Conservation (phyloP, 2,329 filamentous ascomycete genomes). For the Xylariales sp. region DNA sequence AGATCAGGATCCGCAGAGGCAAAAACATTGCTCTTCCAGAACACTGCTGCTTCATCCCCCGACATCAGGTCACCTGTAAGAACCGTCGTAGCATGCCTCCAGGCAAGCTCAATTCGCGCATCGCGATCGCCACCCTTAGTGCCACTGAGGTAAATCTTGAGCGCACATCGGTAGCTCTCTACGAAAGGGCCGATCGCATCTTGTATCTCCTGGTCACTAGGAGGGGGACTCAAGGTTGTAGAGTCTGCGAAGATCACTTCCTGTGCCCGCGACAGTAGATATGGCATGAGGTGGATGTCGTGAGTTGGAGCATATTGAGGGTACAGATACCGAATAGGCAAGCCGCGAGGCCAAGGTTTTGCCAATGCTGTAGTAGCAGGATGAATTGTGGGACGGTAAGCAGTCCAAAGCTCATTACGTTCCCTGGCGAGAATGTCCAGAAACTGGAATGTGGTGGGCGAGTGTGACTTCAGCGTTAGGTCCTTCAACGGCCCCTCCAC, state of each 20-base stretch:
- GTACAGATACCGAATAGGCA: slow-evolving; percentile 11
- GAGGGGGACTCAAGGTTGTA: slow-evolving; percentile 4
- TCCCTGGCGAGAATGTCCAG: slow-evolving; percentile 14
- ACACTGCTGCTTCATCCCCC: slow-evolving; percentile 4
- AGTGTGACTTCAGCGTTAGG: neutral
- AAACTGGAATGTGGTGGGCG: slow-evolving; percentile 8
- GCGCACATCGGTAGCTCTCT: slow-evolving; percentile 16
- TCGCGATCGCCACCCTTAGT: slow-evolving; percentile 8
- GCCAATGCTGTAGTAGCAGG: slow-evolving; percentile 6
- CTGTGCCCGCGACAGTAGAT: slow-evolving; percentile 13
- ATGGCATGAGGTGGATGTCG: slow-evolving; percentile 9
- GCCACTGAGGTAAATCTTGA: slow-evolving; percentile 11
- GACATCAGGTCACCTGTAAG: slow-evolving; percentile 9
- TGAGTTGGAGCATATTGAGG: neutral
- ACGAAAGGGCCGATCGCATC: slow-evolving; percentile 13
- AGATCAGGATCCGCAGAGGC: neutral
- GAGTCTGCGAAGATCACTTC: slow-evolving; percentile 13
- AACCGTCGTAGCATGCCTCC: slow-evolving; percentile 13
- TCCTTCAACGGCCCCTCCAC: neutral
- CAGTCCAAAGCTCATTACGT: slow-evolving; percentile 15
- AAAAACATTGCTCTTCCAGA: slow-evolving; percentile 8
- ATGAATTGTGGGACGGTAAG: slow-evolving; percentile 4
- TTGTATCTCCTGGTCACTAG: slow-evolving; percentile 10
- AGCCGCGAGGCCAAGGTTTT: slow-evolving; percentile 13
- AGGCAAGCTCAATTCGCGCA: slow-evolving; percentile 9